Evolutionary conservation across 208 protist genomes (phyloP).

Genomic region (Crithidia expoeki): DNA sequence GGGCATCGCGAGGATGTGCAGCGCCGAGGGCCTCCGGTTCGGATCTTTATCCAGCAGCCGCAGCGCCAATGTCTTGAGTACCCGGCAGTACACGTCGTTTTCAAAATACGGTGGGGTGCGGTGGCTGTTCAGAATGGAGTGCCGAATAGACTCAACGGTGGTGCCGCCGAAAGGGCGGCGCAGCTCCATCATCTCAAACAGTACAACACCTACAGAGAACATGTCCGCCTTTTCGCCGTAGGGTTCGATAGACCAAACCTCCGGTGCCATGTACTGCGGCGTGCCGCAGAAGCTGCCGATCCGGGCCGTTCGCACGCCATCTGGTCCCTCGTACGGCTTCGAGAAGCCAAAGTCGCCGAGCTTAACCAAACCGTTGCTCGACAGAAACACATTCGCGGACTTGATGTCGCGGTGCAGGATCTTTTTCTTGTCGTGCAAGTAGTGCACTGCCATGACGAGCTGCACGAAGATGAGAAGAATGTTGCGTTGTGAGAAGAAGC

Average conservation of each 20-base stretch:
- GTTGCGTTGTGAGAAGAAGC: conserved; percentile 65
- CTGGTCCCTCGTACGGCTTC: conserved; percentile 43
- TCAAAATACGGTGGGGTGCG: conserved; percentile 35
- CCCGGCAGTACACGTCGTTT: conserved; percentile 29
- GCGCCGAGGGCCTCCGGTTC: conserved; percentile 40
- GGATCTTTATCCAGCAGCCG: conserved; percentile 50
- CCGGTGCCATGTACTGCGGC: conserved; percentile 90
- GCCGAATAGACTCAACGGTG: conserved; percentile 56
- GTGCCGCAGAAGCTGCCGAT: conserved; percentile 67
- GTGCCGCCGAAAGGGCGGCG: conserved; percentile 66
- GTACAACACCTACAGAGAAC: conserved; percentile 85
- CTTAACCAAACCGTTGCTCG: conserved; percentile 73
- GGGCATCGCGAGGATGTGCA: conserved; percentile 48
- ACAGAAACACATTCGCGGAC: conserved; percentile 76
- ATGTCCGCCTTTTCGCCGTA: conserved; percentile 93
- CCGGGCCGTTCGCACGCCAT: conserved; percentile 39
- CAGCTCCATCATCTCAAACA: conserved; percentile 83
- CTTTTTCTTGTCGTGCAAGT: conserved; percentile 66
- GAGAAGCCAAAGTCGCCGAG: conserved; percentile 84
- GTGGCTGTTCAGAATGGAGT: conserved; percentile 42
- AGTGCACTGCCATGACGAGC: conserved; percentile 59
- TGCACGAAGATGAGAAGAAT: conserved; percentile 66
- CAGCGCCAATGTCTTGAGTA: conserved; percentile 47
- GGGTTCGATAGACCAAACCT: conserved; percentile 85
- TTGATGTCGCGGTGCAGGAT: conserved; percentile 89